Base-by-base conservation (phyloP, 208 protist genomes). In the Leptomonas pyrrhocoris region DNA sequence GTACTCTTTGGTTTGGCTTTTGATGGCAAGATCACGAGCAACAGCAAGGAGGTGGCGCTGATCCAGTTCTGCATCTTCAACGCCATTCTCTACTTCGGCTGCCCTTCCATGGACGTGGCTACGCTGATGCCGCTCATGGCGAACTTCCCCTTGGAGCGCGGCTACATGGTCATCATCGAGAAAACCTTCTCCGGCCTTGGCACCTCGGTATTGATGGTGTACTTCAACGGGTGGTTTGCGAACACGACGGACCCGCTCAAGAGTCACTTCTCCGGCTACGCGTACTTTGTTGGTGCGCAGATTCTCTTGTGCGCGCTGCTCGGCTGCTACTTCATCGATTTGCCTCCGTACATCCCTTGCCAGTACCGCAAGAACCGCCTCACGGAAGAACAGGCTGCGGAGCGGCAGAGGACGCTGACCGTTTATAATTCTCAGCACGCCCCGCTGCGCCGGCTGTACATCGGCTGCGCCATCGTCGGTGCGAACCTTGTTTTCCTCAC, bases 171-270 rank as follows among this genome's bases (percentile, higher is more conserved):
- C 28, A 80, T 92, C 49, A 88, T 93, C 54, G 80, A 89, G 59
- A 94, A 94, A 72, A 93, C 89, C 16, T 92, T 93, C 57, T 81
- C 81, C 19, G 89, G 89, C 19, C 81, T 94, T 30, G 89, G 89
- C 27, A 87, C 86, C n/a, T 81, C 84, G 15, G 77, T 95, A 40
- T 68, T 93, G 25, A 88, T 90, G 83, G 79, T 79, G 19, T 93
- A 90, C 79, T 93, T 91, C 71, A 90, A 91, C 58, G 86, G 78
- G 27, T 93, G 81, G 79, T 94, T 94, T 55, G 56, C 30, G n/a
- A 59, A 79, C 55, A 13, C 34, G 49, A 54, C 72, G 16, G 51
- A 74, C n/a, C 45, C 46, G 28, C 25, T 61, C 0, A 56, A 80
- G n/a, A 85, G 74, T 54, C 83, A 90, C 75, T 89, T 79, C 68